Evolutionary conservation across 176 grass and related monocot species (phyloP), one percentile per base, ranked within the genome.

Genomic region (Lolium rigidum): DNA sequence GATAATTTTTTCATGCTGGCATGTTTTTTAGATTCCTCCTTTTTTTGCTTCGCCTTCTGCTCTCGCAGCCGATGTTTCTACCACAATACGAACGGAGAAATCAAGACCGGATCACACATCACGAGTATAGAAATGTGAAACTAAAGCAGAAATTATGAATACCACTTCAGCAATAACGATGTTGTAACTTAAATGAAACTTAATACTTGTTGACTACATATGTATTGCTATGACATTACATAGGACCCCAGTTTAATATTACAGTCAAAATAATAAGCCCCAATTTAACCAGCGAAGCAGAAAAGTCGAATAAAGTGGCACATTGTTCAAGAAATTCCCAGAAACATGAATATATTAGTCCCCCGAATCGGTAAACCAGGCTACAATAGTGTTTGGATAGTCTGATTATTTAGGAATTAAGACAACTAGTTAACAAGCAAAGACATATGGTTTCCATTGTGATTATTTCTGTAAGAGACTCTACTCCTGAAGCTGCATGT

Each of bases 11-110:
- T 55, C 15, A 5, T 46, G 64, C 21, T 84, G 44, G 31, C 56
- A 54, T 46, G 51, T 66, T 11, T 35, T 70, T 55, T 56, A 70
- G 18, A 28, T 1, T 10, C 7, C 37, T 44, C 0, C 5, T 38
- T 17, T 13, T 3, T n/a, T 28, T 84, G 81, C 7, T 79, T 18
- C 54, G 11, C 46, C 39, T 25, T 74, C 56, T 4, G 44, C 50
- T 65, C 35, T 0, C 7, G 65, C 37, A 55, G 54, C 26, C 81
- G 87, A 63, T 89, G 76, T 80, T 84, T 84, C 87, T 88, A 21
- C 31, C 74, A 79, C 16, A 88, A 52, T 49, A 73, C 15, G 57
- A 79, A 84, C 43, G 47, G 62, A 79, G 28, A 17, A 71, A 37
- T 84, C 21, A 73, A 54, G 6, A 77, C 24, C 50, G 66, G 9